Conservation (phyloP, 371 early-diverging fungal species). For the Circinella umbellata region DNA sequence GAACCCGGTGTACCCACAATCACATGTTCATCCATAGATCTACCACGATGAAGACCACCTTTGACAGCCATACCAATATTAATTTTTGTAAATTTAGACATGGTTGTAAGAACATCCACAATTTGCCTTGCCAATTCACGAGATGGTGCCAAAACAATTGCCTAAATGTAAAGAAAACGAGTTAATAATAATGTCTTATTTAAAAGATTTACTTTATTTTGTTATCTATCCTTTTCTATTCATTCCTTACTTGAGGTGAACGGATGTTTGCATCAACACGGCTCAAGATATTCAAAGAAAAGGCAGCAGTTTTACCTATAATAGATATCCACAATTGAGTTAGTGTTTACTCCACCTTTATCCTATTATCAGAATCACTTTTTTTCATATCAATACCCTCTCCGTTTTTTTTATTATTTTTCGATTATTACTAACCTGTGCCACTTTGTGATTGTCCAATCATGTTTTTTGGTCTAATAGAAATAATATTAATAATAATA, state of each 20-base stretch:
- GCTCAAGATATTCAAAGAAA: slow-evolving; percentile 88
- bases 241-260: slow-evolving; percentile 47
- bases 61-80: slow-evolving; percentile 79
- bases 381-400: neutral
- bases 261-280: slow-evolving; percentile 62
- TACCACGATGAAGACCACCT: slow-evolving; percentile 58
- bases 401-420: neutral
- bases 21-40: slow-evolving; percentile 76
- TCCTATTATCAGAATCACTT: no score
- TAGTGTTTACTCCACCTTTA: no score
- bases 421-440: slow-evolving; percentile 23
- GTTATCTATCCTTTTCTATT: no score
- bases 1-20: slow-evolving; percentile 99
- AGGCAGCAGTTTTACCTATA: slow-evolving; percentile 95
- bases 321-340: neutral
- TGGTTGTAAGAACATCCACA: slow-evolving; percentile 83
- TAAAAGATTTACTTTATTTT: no score
- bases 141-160: slow-evolving; percentile 94
- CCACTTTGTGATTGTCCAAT: slow-evolving; percentile 58
- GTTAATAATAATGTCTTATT: no score
- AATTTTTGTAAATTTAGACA: slow-evolving; percentile 88
- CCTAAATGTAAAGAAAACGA: slow-evolving; percentile 29
- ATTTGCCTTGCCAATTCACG: slow-evolving; percentile 99
- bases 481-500: neutral
- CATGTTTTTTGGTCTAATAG: slow-evolving; percentile 45